Conservation (phyloP, 805 yeast species). For the Trichomonascus vanleenenianus region DNA sequence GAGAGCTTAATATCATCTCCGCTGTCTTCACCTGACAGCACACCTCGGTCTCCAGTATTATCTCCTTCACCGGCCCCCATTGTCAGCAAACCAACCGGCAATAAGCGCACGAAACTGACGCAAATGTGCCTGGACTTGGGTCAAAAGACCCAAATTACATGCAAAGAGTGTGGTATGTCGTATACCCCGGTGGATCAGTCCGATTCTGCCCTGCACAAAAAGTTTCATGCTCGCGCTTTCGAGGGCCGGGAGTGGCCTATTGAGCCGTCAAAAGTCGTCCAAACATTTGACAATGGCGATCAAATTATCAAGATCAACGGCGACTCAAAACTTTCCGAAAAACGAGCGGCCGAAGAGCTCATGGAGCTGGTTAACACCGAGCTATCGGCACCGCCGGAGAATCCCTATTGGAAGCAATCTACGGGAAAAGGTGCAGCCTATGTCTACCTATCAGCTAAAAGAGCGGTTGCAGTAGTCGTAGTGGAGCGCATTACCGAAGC, state of each 20-base stretch:
- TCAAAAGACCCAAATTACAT: slow-evolving; percentile 26
- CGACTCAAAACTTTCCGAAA: slow-evolving; percentile 16
- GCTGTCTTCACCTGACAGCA: no score
- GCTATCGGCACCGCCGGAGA: slow-evolving; percentile 40
- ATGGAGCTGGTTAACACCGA: slow-evolving; percentile 43
- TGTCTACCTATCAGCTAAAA: slow-evolving; percentile 28
- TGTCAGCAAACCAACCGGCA: no score
- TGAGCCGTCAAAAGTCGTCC: slow-evolving; percentile 12
- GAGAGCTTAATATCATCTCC: no score
- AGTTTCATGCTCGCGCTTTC: slow-evolving; percentile 39
- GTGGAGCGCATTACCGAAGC: slow-evolving; percentile 19
- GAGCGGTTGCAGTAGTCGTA: slow-evolving; percentile 17
- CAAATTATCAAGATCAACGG: slow-evolving; percentile 24
- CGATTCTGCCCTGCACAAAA: slow-evolving; percentile 39
- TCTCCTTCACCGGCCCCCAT: no score
- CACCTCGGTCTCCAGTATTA: no score
- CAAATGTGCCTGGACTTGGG: slow-evolving; percentile 17
- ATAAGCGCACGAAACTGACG: neutral
- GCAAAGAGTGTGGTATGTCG: slow-evolving; percentile 48
- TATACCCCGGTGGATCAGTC: slow-evolving; percentile 33
- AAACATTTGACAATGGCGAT: neutral
- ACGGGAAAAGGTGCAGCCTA: slow-evolving; percentile 32
- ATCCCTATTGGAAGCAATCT: slow-evolving; percentile 13
- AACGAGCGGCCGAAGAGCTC: slow-evolving; percentile 26
- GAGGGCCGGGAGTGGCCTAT: slow-evolving; percentile 37